Evolutionary conservation across 345 rosid species (phyloP).

Genomic region (Kandelia obovata): DNA sequence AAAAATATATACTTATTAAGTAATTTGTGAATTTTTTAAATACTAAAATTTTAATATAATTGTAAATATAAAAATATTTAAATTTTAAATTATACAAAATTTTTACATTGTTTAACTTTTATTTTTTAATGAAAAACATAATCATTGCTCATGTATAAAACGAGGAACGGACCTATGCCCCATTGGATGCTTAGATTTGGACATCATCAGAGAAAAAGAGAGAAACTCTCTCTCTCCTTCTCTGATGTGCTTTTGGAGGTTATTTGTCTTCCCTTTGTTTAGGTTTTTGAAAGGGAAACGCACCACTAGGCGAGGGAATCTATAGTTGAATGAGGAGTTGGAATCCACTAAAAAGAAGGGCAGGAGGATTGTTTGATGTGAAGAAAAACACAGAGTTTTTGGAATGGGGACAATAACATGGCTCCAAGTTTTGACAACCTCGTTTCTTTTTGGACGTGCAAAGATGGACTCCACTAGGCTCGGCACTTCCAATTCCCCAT

Average conservation of each 20-base stretch:
- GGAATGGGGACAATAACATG: constrained; percentile 35
- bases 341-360: constrained; percentile 50
- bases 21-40: too few relatives aligned
- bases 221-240: neutral
- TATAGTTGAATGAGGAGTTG: constrained; percentile 67
- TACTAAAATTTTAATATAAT: too few relatives aligned
- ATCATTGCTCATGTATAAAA: neutral
- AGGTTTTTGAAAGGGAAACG: constrained; percentile 56
- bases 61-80: too few relatives aligned
- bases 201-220: too few relatives aligned
- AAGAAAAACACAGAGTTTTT: constrained; percentile 34
- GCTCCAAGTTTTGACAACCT: constrained; percentile 42
- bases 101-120: too few relatives aligned
- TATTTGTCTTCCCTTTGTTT: constrained; percentile 25
- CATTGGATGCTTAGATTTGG: constrained; percentile 34
- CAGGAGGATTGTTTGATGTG: constrained; percentile 31
- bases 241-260: neutral
- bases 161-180: constrained; percentile 12
- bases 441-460: constrained; percentile 54
- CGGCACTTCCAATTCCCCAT: constrained; percentile 22
- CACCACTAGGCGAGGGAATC: constrained; percentile 38
- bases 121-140: too few relatives aligned
- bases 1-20: too few relatives aligned
- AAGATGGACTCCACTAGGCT: constrained; percentile 61
- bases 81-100: too few relatives aligned